Evolutionary conservation across 2,329 filamentous ascomycete genomes (phyloP).

Genomic region (Penicillium sp.): DNA sequence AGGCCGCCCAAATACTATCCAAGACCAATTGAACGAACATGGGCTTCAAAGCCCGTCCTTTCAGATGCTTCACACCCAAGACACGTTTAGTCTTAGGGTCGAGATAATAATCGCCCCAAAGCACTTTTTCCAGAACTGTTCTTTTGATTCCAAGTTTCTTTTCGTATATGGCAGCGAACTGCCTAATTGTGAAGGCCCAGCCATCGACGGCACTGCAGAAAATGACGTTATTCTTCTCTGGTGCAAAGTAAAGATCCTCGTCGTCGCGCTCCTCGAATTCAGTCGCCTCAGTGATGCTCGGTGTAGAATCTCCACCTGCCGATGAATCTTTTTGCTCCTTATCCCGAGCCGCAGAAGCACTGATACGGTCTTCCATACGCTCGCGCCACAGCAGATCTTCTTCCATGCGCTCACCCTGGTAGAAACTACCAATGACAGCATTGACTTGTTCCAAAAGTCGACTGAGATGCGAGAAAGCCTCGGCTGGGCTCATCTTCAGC

Average conservation of each 20-base stretch:
- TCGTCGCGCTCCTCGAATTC: constrained; percentile 89
- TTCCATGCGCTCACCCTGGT: constrained; percentile 97
- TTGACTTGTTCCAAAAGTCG: constrained; percentile 95
- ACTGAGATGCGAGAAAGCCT: constrained; percentile 85
- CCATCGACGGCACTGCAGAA: constrained; percentile 97
- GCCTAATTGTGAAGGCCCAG: constrained; percentile 97
- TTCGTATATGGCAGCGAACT: constrained; percentile 91
- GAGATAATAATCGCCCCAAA: constrained; percentile 96
- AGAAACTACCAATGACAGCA: constrained; percentile 94
- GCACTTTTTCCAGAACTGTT: constrained; percentile 80
- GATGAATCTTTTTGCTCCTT: constrained; percentile 44
- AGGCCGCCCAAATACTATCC: constrained; percentile 94
- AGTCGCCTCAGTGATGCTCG: constrained; percentile 50
- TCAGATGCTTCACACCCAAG: constrained; percentile 84
- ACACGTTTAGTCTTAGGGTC: constrained; percentile 97
- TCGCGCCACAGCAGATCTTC: constrained; percentile 96
- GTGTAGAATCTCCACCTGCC: constrained; percentile 49
- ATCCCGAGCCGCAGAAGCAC: constrained; percentile 65
- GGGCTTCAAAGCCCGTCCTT: constrained; percentile 85
- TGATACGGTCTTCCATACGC: constrained; percentile 81
- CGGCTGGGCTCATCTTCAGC: constrained; percentile 84
- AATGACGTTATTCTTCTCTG: constrained; percentile 98
- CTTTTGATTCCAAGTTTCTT: constrained; percentile 96
- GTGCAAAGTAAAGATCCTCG: constrained; percentile 96
- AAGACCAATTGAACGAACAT: constrained; percentile 97